A percentile compares a stretch with the other conserved stretches of the same genome.
These are phyloP conservation scores for Ogataea henricii DNA, from an alignment of 805 yeast species.

Conservation along the genomic window DNA sequence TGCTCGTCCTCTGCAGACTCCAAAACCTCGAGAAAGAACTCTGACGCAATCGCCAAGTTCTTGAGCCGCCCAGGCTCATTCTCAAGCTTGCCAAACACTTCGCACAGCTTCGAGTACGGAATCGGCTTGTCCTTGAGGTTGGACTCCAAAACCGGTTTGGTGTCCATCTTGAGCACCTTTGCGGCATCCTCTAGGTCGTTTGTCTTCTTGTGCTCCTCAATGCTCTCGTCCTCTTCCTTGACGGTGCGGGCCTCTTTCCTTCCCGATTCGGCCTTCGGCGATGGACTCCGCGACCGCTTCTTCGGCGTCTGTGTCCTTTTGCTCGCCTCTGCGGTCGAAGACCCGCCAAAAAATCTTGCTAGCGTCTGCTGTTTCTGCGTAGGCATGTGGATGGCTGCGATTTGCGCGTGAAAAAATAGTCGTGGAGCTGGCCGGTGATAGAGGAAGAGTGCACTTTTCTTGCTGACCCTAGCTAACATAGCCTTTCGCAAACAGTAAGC, in stretches of 20 bases:
- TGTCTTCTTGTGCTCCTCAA: conserved; percentile 17
- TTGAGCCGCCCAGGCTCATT: conserved; percentile 80
- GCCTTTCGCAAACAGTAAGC: no score
- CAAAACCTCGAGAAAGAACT: conserved; percentile 68
- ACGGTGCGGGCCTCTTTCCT: not conserved
- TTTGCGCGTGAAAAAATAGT: no score
- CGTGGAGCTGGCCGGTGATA: no score
- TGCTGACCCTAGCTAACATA: not conserved
- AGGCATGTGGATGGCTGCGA: not conserved
- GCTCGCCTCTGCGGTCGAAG: conserved; percentile 1
- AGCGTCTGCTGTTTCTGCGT: conserved; percentile 25
- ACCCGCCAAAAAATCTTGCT: conserved; percentile 24
- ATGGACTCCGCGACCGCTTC: conserved; percentile 16
- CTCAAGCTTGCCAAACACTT: conserved; percentile 77
- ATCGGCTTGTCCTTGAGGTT: conserved; percentile 25
- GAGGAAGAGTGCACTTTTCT: no score
- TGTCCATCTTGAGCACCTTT: conserved; percentile 18
- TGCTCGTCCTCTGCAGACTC: conserved; percentile 44
- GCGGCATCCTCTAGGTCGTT: conserved; percentile 29
- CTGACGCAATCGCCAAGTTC: conserved; percentile 73
- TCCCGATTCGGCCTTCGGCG: not conserved
- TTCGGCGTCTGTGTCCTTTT: not conserved
- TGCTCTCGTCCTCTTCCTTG: not conserved
- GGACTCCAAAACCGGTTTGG: not conserved
- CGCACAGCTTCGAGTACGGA: conserved; percentile 48